phyloP scores from a whole-genome alignment of 1,284 basidiomycete genomes.

The Sporisorium iseilematis-ciliati region DNA sequence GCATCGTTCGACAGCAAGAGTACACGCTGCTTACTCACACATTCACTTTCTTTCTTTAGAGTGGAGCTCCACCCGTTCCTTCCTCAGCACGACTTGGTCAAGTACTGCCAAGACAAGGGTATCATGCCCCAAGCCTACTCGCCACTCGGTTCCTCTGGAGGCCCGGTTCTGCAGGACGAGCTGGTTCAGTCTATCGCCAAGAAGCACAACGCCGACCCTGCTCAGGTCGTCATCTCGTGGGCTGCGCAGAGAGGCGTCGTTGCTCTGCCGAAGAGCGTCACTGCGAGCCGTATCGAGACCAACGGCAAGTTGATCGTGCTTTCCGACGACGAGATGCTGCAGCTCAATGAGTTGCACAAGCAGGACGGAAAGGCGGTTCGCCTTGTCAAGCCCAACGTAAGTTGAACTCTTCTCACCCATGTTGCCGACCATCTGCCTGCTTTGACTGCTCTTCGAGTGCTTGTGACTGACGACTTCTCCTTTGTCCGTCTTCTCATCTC shows the following conservation, averaged over 20 bases:
- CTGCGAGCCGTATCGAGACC: conserved; percentile 56
- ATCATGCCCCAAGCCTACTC: conserved; percentile 56
- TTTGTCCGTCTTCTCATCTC: background rate
- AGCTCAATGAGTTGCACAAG: conserved; percentile 57
- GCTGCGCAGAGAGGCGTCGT: conserved; percentile 52
- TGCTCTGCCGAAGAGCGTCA: conserved; percentile 58
- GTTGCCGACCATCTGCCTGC: no score
- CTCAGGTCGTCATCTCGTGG: conserved; percentile 59
- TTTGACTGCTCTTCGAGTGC: background rate
- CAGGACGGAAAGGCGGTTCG: conserved; percentile 52
- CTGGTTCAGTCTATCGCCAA: conserved; percentile 54
- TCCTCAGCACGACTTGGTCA: conserved; percentile 83
- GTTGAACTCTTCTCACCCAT: conserved; percentile 4
- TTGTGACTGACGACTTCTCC: background rate
- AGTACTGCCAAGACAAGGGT: conserved; percentile 73
- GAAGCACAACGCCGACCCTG: conserved; percentile 45
- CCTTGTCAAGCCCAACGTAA: conserved; percentile 53
- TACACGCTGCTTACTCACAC: background rate
- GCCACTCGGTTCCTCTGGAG: conserved; percentile 55
- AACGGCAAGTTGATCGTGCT: conserved; percentile 53
- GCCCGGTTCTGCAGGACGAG: conserved; percentile 45
- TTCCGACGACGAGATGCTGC: conserved; percentile 52
- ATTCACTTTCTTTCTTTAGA: background rate
- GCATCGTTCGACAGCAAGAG: no score
- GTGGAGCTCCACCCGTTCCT: conserved; percentile 59